Base-by-base conservation (phyloP, 176 grass and related monocot species). In the Triticum monococcum region DNA sequence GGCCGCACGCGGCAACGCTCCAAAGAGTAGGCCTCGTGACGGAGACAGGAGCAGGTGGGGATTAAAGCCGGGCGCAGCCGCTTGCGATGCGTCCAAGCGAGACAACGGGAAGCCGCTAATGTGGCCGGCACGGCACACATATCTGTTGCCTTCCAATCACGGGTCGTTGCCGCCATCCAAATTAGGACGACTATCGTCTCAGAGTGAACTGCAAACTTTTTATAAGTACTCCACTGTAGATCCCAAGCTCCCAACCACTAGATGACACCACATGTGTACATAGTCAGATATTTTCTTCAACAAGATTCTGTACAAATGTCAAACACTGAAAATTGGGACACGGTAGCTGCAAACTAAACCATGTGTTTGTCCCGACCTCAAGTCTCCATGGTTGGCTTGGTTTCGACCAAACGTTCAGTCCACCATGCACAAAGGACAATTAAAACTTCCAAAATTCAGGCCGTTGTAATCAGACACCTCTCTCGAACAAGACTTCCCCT, bases 391-490 rank as follows among this genome's bases (percentile, higher is more conserved):
- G 8, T 48, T 59, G 9, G 14, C 68, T 82, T 52, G 12, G 14
- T 17, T 52, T 52, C 13, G 0, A 50, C 46, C 4, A 1, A 5
- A 50, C 4, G 41, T 50, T 50, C 13, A 16, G 46, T 5, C 12
- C 3, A 50, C 43, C 43, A 12, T 45, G 11, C 41, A 12, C 41
- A 50, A 72, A 6, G 3, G 81, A 74, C 75, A 73, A 84, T 23
- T 38, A 65, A 31, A 8, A 14, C n/a, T 72, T 79, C 67, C 62
- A 48, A 54, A 56, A 22, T 64, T 84, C 37, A 23, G 50, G 64
- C 28, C 37, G 8, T 8, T 9, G 43, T 43, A 84, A 89, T 84
- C 75, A 54, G 41, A 73, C 76, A 80, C 81, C 75, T 80, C 81
- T 72, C 64, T 8, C 9, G 59, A 48, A 28, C 54, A 20, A 18